Conservation (phyloP, 2,329 filamentous ascomycete species). For the Hymenoscyphus linearis region DNA sequence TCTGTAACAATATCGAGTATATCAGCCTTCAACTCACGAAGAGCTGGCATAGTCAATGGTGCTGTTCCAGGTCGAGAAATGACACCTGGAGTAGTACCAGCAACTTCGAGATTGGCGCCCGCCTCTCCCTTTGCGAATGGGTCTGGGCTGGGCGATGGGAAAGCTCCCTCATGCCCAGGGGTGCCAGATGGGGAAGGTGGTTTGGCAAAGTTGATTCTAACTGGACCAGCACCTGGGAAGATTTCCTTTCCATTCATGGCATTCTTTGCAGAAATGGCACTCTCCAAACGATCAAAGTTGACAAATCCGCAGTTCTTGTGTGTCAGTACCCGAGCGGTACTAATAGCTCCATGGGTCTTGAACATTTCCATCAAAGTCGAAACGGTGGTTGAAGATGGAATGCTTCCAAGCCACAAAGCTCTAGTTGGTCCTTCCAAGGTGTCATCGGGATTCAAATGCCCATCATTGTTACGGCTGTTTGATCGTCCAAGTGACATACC, state of each 20-base stretch:
- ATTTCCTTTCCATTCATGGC: conserved; percentile 95
- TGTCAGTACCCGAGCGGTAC: conserved; percentile 87
- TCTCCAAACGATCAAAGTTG: conserved; percentile 90
- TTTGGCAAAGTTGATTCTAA: conserved; percentile 96
- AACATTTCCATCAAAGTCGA: conserved; percentile 95
- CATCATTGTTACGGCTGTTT: conserved; percentile 56
- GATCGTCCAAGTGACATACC: conserved; percentile 67
- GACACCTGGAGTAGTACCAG: conserved; percentile 36
- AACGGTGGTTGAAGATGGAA: conserved; percentile 92
- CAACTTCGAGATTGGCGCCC: conserved; percentile 33
- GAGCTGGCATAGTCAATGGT: conserved; percentile 62
- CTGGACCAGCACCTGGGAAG: conserved; percentile 90
- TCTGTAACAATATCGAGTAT: conserved; percentile 82
- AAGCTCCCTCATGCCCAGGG: conserved; percentile 80
- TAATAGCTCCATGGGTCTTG: conserved; percentile 82
- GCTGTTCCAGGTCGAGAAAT: conserved; percentile 39
- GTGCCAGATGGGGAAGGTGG: conserved; percentile 86
- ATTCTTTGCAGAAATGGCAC: conserved; percentile 81
- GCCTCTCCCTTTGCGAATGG: conserved; percentile 60
- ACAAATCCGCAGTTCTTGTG: conserved; percentile 99
- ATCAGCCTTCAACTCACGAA: conserved; percentile 74
- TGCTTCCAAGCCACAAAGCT: conserved; percentile 94
- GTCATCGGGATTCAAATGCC: conserved; percentile 70
- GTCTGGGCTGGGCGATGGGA: conserved; percentile 87
- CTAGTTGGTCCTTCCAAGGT: conserved; percentile 85